A percentile compares a stretch with the other conserved stretches of the same genome.
Evolutionary conservation across 2,329 filamentous ascomycete genomes (phyloP).

Genomic region (Setomelanomma holmii): DNA sequence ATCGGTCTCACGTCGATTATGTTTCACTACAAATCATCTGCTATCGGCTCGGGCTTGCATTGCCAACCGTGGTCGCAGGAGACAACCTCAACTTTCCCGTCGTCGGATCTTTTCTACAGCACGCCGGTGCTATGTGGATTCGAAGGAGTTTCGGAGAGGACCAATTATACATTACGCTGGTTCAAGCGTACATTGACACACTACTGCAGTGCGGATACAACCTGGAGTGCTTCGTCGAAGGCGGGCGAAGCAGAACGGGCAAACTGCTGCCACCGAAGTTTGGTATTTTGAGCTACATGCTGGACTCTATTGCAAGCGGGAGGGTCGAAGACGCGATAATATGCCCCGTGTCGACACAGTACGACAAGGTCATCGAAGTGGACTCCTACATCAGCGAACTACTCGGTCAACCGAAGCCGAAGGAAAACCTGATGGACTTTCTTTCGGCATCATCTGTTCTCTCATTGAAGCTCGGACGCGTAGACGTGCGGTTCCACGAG

Average conservation of each 20-base stretch:
- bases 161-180: constrained; percentile 86
- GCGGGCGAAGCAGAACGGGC: constrained; percentile 88
- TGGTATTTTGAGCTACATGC: constrained; percentile 87
- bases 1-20: constrained; percentile 95
- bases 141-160: constrained; percentile 91
- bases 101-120: constrained; percentile 87
- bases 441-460: constrained; percentile 88
- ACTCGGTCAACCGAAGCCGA: constrained; percentile 91
- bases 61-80: constrained; percentile 91
- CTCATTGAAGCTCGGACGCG: constrained; percentile 84
- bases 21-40: constrained; percentile 94
- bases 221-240: constrained; percentile 98
- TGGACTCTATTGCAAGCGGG: constrained; percentile 88
- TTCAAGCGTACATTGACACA: constrained; percentile 95
- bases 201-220: constrained; percentile 90
- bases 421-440: constrained; percentile 91
- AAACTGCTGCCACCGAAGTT: constrained; percentile 96
- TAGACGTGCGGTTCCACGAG: constrained; percentile 95
- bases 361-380: constrained; percentile 98
- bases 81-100: constrained; percentile 96
- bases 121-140: constrained; percentile 95
- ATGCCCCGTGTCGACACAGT: constrained; percentile 95
- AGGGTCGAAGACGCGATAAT: constrained; percentile 90
- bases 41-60: constrained; percentile 85
- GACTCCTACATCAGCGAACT: constrained; percentile 90